Evolutionary conservation across 2,329 filamentous ascomycete species (phyloP), one percentile per base, ranked within the genome.

Genomic region (Aspergillus ustus): DNA sequence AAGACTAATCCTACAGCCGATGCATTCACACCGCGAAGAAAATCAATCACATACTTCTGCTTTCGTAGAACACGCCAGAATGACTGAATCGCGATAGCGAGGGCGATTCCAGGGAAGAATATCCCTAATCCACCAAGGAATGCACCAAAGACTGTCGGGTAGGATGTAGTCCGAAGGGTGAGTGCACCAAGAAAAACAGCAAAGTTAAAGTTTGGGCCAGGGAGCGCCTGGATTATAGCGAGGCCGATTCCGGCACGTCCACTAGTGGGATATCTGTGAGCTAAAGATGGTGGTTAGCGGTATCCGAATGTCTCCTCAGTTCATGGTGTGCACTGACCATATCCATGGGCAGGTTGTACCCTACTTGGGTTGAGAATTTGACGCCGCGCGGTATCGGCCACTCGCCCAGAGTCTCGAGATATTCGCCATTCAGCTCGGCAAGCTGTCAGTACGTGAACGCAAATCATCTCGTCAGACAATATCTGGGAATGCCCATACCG

Each of bases 161-260:
- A 78, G 1, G 28, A 51, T 0, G 70, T 65, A 11, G 54, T 62
- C 1, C 75, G 72, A 0, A 85, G 77, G 0, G 84, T 79, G 0
- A 89, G 71, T 0, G 78, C 75, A 1, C 86, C 85, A 0, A 89
- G 75, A 59, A 82, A 88, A 0, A 88, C 85, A 0, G 84, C 85
- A 62, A 88, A 78, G 63, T 77, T 77, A 68, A 76, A 76, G 57
- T 78, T 78, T 0, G 86, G 87, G 0, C 86, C 86, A 0, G 90
- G 89, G 60, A 92, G 89, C 0, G 87, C 84, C 73, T 92, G 89
- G 19, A 87, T 88, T 57, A 92, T 82, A 7, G 89, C 90, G 0
- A 92, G 83, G 0, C 89, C 90, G 52, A 92, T 85, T 0, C 22
- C 22, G 34, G 34, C 2, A 37, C 9, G 11, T 37, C 34, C 4